Conservation (phyloP, 306 rosid genomes). For the Inga leiocalycina region DNA sequence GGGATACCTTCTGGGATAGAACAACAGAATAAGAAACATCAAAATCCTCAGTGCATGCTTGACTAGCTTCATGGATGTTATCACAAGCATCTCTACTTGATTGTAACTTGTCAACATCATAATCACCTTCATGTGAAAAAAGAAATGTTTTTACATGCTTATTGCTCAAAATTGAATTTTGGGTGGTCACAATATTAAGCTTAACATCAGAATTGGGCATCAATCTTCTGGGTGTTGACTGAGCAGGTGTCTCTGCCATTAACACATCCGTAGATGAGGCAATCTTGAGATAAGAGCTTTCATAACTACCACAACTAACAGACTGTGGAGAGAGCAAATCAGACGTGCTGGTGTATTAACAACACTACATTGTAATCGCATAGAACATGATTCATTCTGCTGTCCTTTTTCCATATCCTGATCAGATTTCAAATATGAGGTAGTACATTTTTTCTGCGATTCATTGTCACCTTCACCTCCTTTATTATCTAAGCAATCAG, state of each 20-base stretch:
- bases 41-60: conserved; percentile 28
- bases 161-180: conserved; percentile 31
- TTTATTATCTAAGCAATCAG: conserved; percentile 35
- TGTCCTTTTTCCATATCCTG: conserved; percentile 29
- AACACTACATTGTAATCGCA: conserved; percentile 28
- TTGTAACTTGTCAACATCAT: conserved; percentile 40
- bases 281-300: conserved; percentile 48
- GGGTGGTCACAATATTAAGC: conserved; percentile 29
- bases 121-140: conserved; percentile 45
- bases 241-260: conserved; percentile 57
- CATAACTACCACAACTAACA: conserved; percentile 20
- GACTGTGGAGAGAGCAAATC: conserved; percentile 35
- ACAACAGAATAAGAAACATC: conserved; percentile 36
- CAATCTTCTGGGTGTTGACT: conserved; percentile 50
- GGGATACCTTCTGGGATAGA: conserved; percentile 50
- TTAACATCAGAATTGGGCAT: conserved; percentile 48
- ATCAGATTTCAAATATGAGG: conserved; percentile 26
- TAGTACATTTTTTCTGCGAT: conserved; percentile 31
- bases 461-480: conserved; percentile 18
- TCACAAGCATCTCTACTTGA: conserved; percentile 25
- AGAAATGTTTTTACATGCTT: conserved; percentile 74
- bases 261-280: conserved; percentile 40
- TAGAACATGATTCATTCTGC: conserved; percentile 37
- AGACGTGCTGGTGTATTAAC: conserved; percentile 36
- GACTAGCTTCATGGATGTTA: conserved; percentile 27